Percentiles rank a stretch among this genome's conserved stretches.
Evolutionary conservation across 2,329 filamentous ascomycete genomes (phyloP).

Genomic region (Magnaporthiopsis poae): DNA sequence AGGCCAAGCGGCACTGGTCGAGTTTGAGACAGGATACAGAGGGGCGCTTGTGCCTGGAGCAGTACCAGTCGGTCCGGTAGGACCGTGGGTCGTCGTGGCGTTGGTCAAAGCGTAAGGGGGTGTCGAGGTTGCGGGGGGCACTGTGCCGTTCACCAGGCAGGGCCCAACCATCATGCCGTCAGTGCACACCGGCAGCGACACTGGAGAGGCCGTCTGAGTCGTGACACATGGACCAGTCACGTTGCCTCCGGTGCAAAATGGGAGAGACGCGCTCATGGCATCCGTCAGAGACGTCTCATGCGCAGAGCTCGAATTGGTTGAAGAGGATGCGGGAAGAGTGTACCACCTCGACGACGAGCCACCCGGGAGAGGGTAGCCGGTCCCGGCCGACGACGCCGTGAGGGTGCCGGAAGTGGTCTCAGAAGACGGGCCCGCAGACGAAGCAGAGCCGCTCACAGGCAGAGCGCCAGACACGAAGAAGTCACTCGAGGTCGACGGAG

Average conservation of each 20-base stretch:
- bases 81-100: neutral
- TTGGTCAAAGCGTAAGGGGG: neutral
- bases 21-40: neutral
- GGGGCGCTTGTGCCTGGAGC: neutral
- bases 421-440: neutral
- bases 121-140: neutral
- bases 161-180: neutral
- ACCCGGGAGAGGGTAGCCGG: neutral
- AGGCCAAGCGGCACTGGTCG: neutral
- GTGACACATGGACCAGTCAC: conserved; percentile 4
- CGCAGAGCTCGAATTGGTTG: neutral
- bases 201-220: neutral
- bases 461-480: neutral
- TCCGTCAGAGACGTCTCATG: neutral
- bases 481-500: neutral
- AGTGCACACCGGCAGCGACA: conserved; percentile 1
- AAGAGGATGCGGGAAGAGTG: neutral
- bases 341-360: neutral
- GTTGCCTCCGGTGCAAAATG: neutral
- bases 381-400: neutral
- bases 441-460: neutral
- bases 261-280: neutral
- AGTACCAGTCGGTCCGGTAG: neutral
- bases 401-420: neutral
- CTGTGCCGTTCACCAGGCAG: neutral